Evolutionary conservation across 495 filamentous ascomycete genomes (phyloP).

Genomic region (Poronia punctata): DNA sequence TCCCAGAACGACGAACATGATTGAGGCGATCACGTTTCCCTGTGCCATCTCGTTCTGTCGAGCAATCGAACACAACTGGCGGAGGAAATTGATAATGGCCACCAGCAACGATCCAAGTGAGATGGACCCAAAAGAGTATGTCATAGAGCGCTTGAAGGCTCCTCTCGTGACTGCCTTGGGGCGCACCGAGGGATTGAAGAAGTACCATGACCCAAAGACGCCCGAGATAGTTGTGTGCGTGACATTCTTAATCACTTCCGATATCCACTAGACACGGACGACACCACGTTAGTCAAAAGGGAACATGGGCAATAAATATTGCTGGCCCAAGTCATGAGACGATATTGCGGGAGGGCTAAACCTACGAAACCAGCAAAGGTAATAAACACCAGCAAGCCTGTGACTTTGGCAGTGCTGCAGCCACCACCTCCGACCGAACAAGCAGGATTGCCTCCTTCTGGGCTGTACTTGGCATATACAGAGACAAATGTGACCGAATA

Average conservation of each 20-base stretch:
- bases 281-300: neutral
- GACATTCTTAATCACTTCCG: conserved; percentile 86
- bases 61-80: conserved; percentile 69
- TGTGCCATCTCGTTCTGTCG: conserved; percentile 54
- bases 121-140: conserved; percentile 89
- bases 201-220: conserved; percentile 92
- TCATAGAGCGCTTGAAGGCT: conserved; percentile 66
- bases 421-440: conserved; percentile 55
- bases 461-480: conserved; percentile 76
- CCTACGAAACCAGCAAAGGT: conserved; percentile 56
- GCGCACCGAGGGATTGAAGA: conserved; percentile 55
- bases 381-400: conserved; percentile 76
- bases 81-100: conserved; percentile 76
- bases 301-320: neutral
- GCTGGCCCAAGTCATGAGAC: neutral
- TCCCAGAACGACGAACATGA: conserved; percentile 63
- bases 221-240: conserved; percentile 83
- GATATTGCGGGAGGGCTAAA: neutral
- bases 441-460: conserved; percentile 55
- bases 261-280: conserved; percentile 68
- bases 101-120: conserved; percentile 78
- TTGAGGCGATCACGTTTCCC: conserved; percentile 61
- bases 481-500: conserved; percentile 53
- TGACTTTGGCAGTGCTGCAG: conserved; percentile 71
- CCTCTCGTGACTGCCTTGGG: conserved; percentile 71